Evolutionary conservation across 1,139 yeast genomes (phyloP), one percentile per base, ranked within the genome.

Genomic region (Yamadazyma jaroonii): DNA sequence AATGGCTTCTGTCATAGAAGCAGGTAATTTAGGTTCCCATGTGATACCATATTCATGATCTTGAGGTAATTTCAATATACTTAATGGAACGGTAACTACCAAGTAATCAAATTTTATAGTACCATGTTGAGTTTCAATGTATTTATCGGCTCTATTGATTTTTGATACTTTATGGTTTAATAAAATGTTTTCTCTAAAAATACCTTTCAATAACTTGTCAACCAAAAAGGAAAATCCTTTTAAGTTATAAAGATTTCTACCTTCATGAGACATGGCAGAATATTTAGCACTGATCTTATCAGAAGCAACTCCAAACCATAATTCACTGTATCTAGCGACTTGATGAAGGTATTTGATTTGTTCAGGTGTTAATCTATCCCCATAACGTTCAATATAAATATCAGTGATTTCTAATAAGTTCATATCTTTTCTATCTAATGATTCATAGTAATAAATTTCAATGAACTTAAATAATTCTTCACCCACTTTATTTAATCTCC

Each of bases 281-380:
- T 76, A 82, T 49, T 81, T 81, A 4, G 84, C 82, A 52, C 95
- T 84, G 48, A 83, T 69, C 25, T 60, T 54, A 29, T 75, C 76
- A 79, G 88, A 79, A 20, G 82, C 69, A 21, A 82, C 64, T 0
- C 95, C 96, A 54, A 79, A 85, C 92, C 95, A 87, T 26, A 83
- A 62, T 54, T 88, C 96, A 40, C 77, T 54, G 42, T 69, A 69
- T 46, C 95, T 62, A 26, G 76, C 59, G 43, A 73, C 54, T 43
- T 78, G 77, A 2, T 77, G 72, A 13, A 80, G 71, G 43, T 69
- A 67, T 27, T 56, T 53, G 23, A 67, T 66, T 53, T 85, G 92
- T 3, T 64, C 71, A 11, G 59, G 58, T 0, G 81, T 71, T 28
- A 85, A 56, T 23, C 81, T 54, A 21, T 64, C 58, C 17, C 71